Evolutionary conservation across 2,329 filamentous ascomycete genomes (phyloP).

Genomic region (Sporothrix schenckii): DNA sequence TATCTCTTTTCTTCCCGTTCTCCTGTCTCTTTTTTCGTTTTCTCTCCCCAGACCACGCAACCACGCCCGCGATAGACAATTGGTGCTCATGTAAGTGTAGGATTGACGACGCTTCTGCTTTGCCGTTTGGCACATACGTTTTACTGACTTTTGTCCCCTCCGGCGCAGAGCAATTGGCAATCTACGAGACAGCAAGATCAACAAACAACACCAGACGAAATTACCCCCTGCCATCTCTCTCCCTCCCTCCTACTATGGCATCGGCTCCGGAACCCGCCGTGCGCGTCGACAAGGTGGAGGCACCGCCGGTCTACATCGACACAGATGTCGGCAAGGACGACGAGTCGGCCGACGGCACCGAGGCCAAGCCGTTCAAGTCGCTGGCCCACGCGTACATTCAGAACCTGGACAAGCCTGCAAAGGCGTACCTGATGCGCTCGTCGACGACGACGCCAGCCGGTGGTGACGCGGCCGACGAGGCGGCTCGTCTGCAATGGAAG

Average conservation of each 20-base stretch:
- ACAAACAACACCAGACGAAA: not conserved
- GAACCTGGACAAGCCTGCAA: constrained; percentile 60
- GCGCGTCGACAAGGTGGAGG: constrained; percentile 46
- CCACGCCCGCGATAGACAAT: constrained; percentile 17
- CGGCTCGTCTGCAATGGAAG: constrained; percentile 72
- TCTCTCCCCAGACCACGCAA: not conserved
- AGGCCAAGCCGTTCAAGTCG: constrained; percentile 78
- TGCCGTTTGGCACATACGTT: not conserved
- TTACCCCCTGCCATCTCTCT: not conserved
- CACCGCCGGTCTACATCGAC: constrained; percentile 69
- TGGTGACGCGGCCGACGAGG: constrained; percentile 65
- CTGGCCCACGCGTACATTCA: constrained; percentile 77
- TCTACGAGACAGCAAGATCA: not conserved
- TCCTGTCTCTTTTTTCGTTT: not conserved
- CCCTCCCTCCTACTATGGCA: constrained; percentile 26
- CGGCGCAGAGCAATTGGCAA: constrained; percentile 13
- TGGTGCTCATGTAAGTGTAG: not conserved
- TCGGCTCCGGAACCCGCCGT: constrained; percentile 53
- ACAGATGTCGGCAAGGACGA: constrained; percentile 77
- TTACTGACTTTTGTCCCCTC: not conserved
- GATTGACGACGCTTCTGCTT: not conserved
- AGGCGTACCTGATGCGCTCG: constrained; percentile 69
- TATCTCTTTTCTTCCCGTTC: constrained; percentile 1
- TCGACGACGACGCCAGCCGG: constrained; percentile 63
- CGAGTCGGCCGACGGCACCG: constrained; percentile 65